Evolutionary conservation across 805 yeast species (phyloP), one percentile per base, ranked within the genome.

Genomic region (Metschnikowia picachoensis): DNA sequence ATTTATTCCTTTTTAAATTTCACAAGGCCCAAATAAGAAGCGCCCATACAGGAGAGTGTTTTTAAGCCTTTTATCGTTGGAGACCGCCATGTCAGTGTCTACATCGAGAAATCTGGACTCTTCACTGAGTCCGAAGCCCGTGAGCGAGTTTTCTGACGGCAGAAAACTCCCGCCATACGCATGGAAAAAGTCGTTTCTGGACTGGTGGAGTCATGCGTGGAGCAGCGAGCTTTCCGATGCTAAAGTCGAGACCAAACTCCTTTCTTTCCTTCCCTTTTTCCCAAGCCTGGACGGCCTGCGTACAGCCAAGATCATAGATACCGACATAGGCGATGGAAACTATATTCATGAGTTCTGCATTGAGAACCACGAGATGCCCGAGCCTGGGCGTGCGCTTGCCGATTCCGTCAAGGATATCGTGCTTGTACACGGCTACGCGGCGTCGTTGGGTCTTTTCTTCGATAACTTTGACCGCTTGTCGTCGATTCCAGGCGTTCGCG

Each of bases 391-490:
- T 20, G 40, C 43, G 7, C 28, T 34, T 28, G 17, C 50, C 5
- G 60, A 56, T 14, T 65, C 63, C 31, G 63, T 58, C 25, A 66
- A 64, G 45, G 87, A 82, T 63, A 64, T 90, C 20, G 88, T 94
- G 2, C 64, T 92, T 50, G 67, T 94, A 4, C 99, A 92, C 64
- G 99, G 99, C 0, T 90, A 89, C 60, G 97, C 96, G 2, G 96
- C 98, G 0, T 87, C 95, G 1, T 77, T 90, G 12, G 92, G 95
- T 25, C 82, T 89, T 44, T 92, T 81, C 56, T 78, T 83, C 58
- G 79, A 84, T 50, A 92, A 87, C 59, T 79, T 87, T 52, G 78
- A 76, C 38, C 56, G 46, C 28, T 62, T 77, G 29, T 65, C 73
- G 8, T 56, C 68, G 5, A 66, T 83, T 9, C 79, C 80, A 1